These are phyloP conservation scores for Hanseniaspora singularis DNA, from an alignment of 805 yeast species.

Conservation along the genomic window DNA sequence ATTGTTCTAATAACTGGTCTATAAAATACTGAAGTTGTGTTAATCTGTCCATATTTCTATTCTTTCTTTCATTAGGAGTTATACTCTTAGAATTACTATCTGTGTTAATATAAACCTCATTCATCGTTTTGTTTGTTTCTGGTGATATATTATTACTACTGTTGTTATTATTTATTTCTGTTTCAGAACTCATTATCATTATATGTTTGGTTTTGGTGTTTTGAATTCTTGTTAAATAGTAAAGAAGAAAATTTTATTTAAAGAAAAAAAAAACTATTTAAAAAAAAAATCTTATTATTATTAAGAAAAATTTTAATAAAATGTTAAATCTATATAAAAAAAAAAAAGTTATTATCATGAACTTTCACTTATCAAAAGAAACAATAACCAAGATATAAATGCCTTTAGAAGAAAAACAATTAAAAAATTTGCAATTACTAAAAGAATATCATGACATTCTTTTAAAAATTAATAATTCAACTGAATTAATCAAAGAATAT, in stretches of 20 bases:
- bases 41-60: conserved; percentile 64
- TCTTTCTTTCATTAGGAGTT: not conserved
- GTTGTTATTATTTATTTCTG: no score
- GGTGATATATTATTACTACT: no score
- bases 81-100: not conserved
- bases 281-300: no score
- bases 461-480: not conserved
- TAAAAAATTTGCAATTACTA: not conserved
- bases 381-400: no score
- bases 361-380: no score
- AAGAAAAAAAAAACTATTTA: no score
- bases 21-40: conserved; percentile 83
- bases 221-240: no score
- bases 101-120: not conserved
- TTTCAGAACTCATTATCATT: not conserved
- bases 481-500: conserved; percentile 5
- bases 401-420: not conserved
- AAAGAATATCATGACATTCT: conserved; percentile 8
- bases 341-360: no score
- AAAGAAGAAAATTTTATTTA: no score
- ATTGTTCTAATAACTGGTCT: conserved; percentile 67
- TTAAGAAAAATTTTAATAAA: no score
- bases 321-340: no score
- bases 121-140: not conserved
- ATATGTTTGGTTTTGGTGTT: not conserved